Evolutionary conservation across 176 grass and related monocot genomes (phyloP).

Genomic region (Eragrostis curvula): DNA sequence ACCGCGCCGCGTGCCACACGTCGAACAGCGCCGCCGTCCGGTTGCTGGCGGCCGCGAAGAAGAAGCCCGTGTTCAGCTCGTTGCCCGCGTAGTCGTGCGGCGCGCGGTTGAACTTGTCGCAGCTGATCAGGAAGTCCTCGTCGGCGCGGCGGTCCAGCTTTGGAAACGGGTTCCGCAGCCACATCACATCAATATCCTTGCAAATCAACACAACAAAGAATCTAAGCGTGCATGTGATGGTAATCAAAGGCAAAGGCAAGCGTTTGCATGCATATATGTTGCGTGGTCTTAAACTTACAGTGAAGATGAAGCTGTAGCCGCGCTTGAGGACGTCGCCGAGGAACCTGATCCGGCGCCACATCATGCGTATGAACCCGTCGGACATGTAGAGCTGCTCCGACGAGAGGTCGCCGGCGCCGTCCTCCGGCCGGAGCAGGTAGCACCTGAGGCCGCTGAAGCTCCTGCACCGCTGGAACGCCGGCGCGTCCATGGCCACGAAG

Average conservation of each 20-base stretch:
- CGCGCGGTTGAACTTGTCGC: constrained; percentile 46
- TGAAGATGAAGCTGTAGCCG: constrained; percentile 75
- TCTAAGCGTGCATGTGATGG: neutral
- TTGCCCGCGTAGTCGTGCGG: constrained; percentile 49
- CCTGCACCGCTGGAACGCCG: constrained; percentile 49
- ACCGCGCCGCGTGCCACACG: constrained; percentile 55
- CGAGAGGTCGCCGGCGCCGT: constrained; percentile 48
- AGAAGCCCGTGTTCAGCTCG: constrained; percentile 71
- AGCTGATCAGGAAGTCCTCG: constrained; percentile 59
- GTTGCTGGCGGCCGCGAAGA: constrained; percentile 58
- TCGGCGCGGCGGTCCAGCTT: constrained; percentile 32
- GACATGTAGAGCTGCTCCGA: constrained; percentile 87
- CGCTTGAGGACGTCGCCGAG: constrained; percentile 68
- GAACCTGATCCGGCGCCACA: constrained; percentile 73
- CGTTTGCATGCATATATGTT: neutral
- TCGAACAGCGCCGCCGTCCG: constrained; percentile 63
- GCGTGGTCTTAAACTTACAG: neutral
- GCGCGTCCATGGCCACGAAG: constrained; percentile 56
- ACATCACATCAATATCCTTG: constrained; percentile 58
- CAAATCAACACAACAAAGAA: neutral
- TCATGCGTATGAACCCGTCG: constrained; percentile 74
- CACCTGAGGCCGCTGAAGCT: constrained; percentile 51
- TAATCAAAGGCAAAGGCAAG: neutral
- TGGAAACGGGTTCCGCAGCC: constrained; percentile 61
- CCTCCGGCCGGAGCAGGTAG: constrained; percentile 46